Percentiles rank a stretch among this genome's conserved stretches.
Evolutionary conservation across 2,329 filamentous ascomycete genomes (phyloP).

Genomic region (Aureobasidium mangrovei): DNA sequence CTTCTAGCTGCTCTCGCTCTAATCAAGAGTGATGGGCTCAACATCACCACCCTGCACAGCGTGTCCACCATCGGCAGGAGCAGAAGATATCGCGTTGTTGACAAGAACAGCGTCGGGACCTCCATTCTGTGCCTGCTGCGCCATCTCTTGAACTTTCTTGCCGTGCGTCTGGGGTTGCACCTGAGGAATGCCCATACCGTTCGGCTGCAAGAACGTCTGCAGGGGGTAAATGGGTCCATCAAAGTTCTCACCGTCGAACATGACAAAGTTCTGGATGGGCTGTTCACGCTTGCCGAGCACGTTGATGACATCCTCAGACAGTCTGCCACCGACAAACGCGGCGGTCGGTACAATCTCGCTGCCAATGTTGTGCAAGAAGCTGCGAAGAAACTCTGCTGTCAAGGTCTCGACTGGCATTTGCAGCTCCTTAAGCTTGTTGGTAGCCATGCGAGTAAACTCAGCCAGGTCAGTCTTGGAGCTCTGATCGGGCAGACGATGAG

Average conservation of each 20-base stretch:
- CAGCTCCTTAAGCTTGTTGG: slow-evolving; percentile 64
- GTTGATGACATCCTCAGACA: slow-evolving; percentile 96
- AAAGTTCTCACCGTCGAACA: slow-evolving; percentile 80
- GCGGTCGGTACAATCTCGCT: slow-evolving; percentile 79
- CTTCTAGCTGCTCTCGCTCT: background rate
- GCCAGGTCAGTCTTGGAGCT: slow-evolving; percentile 56
- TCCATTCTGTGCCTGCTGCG: background rate
- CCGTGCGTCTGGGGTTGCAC: background rate
- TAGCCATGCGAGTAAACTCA: slow-evolving; percentile 68
- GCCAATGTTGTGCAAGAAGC: slow-evolving; percentile 78
- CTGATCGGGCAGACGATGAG: slow-evolving; percentile 37
- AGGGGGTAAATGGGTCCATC: slow-evolving; percentile 61
- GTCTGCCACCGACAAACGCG: slow-evolving; percentile 78
- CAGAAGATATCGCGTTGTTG: background rate
- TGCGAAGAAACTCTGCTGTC: slow-evolving; percentile 58
- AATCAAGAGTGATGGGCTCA: background rate
- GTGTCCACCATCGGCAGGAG: background rate
- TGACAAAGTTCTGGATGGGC: slow-evolving; percentile 86
- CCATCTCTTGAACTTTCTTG: too few relatives aligned
- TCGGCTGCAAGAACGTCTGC: slow-evolving; percentile 16
- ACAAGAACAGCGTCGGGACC: background rate
- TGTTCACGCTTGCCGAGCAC: slow-evolving; percentile 85
- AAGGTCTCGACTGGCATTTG: slow-evolving; percentile 38
- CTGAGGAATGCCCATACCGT: background rate
- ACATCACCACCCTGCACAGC: background rate